Base-by-base conservation (phyloP, 257 asterid species). In the Solanum chmielewskii region DNA sequence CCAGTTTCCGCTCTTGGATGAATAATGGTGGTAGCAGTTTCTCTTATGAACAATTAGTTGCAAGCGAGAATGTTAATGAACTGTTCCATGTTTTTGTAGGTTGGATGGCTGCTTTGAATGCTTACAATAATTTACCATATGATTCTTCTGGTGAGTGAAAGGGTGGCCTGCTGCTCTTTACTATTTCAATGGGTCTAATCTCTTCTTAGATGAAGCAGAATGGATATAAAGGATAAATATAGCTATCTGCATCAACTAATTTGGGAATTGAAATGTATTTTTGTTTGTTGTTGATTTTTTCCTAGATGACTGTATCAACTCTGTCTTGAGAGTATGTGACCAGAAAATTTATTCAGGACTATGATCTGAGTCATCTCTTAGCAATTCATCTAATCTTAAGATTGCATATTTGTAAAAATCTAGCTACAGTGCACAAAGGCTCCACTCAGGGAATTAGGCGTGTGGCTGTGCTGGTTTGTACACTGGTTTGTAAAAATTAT, bases 61-160 rank as follows among this genome's bases (percentile, higher is more conserved):
- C 16, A 2, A 56, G 41, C 60, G 66, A 74, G 75, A 23, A 85
- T 87, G 59, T n/a, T 76, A 27, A 86, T 68, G 62, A 78, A 86
- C 81, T 87, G 59, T 45, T 66, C 13, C 59, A 29, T 89, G 83
- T 31, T 10, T 89, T 88, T 90, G 89, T 91, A 96, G 98, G 99
- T 87, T 96, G 98, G 98, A 86, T 93, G 82, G 94, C 95, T 92
- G 92, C 93, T 71, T 89, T 94, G 92, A 92, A 88, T 83, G 94
- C 96, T 31, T 88, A 86, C 85, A 92, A 91, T 92, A 94, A 87
- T 89, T 88, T 94, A 89, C 98, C 98, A 29, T 96, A 93, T 86
- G 95, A 92, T 93, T 95, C 98, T 15, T 76, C 93, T 13, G 98
- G 99, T 95, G 89, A 92, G 97, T 90, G 33, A 83, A 60, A 44